A percentile compares a stretch with the other conserved stretches of the same genome.
These are phyloP conservation scores for Cytospora chrysosperma DNA, from an alignment of 2,329 filamentous ascomycete genomes.

Conservation along the genomic window DNA sequence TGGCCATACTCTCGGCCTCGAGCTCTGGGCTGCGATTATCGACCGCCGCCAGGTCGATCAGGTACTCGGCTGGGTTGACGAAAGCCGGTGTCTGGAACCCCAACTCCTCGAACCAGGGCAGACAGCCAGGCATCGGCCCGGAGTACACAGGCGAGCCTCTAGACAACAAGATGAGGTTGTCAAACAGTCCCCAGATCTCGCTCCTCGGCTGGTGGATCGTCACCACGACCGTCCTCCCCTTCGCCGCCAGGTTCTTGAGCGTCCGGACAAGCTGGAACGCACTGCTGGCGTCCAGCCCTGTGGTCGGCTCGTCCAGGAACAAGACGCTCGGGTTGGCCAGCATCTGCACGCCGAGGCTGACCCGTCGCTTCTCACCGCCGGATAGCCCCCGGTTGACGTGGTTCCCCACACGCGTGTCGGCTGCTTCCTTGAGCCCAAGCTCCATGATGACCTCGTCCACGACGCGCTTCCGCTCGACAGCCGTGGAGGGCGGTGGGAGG, in stretches of 20 bases:
- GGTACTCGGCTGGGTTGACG: constrained; percentile 74
- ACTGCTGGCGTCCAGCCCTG: constrained; percentile 73
- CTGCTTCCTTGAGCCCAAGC: constrained; percentile 73
- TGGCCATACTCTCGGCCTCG: constrained; percentile 56
- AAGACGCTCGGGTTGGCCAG: constrained; percentile 76
- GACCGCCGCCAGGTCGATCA: constrained; percentile 72
- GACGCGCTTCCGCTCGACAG: constrained; percentile 57
- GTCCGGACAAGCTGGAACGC: constrained; percentile 72
- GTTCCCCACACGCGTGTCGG: constrained; percentile 71
- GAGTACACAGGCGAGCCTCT: constrained; percentile 68
- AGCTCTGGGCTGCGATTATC: constrained; percentile 69
- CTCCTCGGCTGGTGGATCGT: constrained; percentile 77
- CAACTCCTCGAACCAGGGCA: constrained; percentile 61
- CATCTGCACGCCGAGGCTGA: constrained; percentile 75
- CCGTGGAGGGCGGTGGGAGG: constrained; percentile 60
- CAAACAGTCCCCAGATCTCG: constrained; percentile 77
- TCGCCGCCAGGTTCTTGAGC: constrained; percentile 64
- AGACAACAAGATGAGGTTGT: constrained; percentile 68
- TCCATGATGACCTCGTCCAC: constrained; percentile 78
- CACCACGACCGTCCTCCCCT: constrained; percentile 69
- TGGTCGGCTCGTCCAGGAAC: constrained; percentile 78
- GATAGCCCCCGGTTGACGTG: constrained; percentile 72
- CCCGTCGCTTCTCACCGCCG: constrained; percentile 74
- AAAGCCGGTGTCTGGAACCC: constrained; percentile 66
- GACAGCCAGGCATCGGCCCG: constrained; percentile 55